These are phyloP conservation scores for Tetrahymena borealis DNA, from an alignment of 73 alveolate genomes.

Conservation along the genomic window DNA sequence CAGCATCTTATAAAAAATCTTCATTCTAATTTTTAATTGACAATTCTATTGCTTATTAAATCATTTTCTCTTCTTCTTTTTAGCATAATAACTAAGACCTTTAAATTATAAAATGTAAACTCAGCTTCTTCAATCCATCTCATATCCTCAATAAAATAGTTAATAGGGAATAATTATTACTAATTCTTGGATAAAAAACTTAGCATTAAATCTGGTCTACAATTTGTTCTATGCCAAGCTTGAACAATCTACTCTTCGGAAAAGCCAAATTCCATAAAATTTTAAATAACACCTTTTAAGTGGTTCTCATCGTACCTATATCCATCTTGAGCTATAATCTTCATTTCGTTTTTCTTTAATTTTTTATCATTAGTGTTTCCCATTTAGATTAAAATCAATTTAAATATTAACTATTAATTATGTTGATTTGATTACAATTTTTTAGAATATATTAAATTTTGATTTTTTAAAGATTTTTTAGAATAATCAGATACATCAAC, in stretches of 20 bases:
- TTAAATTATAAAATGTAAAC: too few species aligned
- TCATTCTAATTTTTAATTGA: neutral
- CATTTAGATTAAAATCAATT: neutral
- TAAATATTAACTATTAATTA: neutral
- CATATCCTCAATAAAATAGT: too few species aligned
- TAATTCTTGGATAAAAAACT: neutral
- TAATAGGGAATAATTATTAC: neutral
- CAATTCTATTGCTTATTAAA: neutral
- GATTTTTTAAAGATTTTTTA: too few species aligned
- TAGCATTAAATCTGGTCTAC: neutral
- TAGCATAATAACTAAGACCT: neutral
- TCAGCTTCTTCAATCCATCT: too few species aligned
- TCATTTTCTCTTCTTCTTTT: neutral
- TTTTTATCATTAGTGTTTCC: neutral
- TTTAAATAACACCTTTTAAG: neutral
- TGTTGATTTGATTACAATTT: neutral
- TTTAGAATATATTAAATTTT: neutral
- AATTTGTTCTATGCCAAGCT: neutral
- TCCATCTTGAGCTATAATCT: neutral
- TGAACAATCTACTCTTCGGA: neutral
- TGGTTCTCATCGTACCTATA: neutral
- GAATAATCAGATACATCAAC: too few species aligned
- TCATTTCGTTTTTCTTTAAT: neutral
- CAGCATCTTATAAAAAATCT: neutral
- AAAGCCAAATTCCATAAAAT: neutral